Evolutionary conservation across 2,329 filamentous ascomycete species (phyloP).

Genomic region (Colletotrichum tamarilloi): DNA sequence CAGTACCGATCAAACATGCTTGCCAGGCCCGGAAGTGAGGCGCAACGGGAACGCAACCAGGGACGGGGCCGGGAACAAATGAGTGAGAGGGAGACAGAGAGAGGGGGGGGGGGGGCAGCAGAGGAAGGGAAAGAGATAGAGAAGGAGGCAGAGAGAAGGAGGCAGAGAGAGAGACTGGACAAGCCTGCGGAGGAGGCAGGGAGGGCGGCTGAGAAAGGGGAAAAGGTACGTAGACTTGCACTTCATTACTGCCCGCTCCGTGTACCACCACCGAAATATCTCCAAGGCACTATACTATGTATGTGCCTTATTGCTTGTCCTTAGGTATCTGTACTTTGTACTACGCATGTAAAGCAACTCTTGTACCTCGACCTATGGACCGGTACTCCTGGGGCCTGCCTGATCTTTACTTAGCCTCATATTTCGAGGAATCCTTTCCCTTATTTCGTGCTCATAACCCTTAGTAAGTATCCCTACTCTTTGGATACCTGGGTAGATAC

Average conservation of each 20-base stretch:
- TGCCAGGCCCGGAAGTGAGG: not conserved
- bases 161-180: not conserved
- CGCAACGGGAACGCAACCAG: not conserved
- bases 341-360: too few species aligned
- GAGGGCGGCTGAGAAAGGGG: not conserved
- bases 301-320: not conserved
- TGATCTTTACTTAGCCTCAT: not conserved
- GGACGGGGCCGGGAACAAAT: not conserved
- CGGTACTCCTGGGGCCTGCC: too few species aligned
- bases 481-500: conserved; percentile 14
- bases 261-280: not conserved
- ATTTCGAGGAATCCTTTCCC: not conserved
- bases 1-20: not conserved
- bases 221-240: not conserved
- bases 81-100: not conserved
- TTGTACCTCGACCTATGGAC: not conserved
- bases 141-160: not conserved
- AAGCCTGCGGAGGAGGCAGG: not conserved
- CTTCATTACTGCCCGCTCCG: too few species aligned
- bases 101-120: not conserved
- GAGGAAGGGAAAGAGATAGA: not conserved
- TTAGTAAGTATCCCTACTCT: conserved; percentile 3
- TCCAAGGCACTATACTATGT: not conserved
- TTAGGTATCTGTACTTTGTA: too few species aligned
- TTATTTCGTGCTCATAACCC: not conserved